These are phyloP conservation scores for Stephania japonica DNA, from an alignment of 164 flowering plant species.

Conservation along the genomic window DNA sequence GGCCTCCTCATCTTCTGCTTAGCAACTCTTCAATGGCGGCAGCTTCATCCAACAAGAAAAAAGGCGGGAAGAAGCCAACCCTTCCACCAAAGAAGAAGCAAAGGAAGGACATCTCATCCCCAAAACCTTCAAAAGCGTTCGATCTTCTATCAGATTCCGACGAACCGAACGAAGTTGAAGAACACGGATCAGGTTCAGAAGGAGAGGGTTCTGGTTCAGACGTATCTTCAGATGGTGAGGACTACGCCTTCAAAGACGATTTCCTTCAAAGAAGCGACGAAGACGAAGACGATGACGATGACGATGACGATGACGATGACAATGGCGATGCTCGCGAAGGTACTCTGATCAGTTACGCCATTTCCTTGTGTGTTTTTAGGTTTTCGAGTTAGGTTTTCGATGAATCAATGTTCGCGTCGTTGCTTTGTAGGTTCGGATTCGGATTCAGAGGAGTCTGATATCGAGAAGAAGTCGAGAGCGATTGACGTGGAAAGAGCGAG, in stretches of 20 bases:
- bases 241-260: conserved; percentile 37
- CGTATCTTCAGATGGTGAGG: conserved; percentile 53
- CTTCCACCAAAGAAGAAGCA: conserved; percentile 33
- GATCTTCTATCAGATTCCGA: conserved; percentile 8
- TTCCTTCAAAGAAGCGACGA: conserved; percentile 64
- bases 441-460: conserved; percentile 47
- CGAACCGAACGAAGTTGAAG: conserved; percentile 7
- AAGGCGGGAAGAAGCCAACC: conserved; percentile 18
- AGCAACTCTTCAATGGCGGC: conserved; percentile 24
- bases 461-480: conserved; percentile 46
- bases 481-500: conserved; percentile 44
- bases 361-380: not conserved
- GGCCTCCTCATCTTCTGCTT: not conserved
- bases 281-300: conserved; percentile 18
- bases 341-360: not conserved
- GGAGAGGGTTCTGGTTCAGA: conserved; percentile 46
- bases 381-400: conserved; percentile 1
- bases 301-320: conserved; percentile 3
- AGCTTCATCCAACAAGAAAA: conserved; percentile 24
- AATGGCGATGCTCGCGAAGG: not conserved
- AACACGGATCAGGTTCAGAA: conserved; percentile 12
- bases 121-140: conserved; percentile 17
- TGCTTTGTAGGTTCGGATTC: conserved; percentile 30
- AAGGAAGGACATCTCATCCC: conserved; percentile 18
- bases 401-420: not conserved